Conservation (phyloP, 768 basidiomycete species). For the Leucosporidium creatinivorum region DNA sequence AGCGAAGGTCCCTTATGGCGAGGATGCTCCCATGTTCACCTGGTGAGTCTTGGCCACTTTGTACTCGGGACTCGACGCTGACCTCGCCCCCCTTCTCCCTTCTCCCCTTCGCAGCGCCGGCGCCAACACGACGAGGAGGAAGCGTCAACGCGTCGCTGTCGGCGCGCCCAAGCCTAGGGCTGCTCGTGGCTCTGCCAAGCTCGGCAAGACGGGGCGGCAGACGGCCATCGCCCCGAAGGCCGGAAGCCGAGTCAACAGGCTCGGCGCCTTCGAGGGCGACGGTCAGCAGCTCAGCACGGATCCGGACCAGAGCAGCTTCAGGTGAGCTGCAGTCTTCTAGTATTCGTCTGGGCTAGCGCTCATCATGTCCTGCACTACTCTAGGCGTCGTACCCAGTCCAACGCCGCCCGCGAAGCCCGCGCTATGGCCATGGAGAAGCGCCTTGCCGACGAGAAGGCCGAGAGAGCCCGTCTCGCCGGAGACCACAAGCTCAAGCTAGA, state of each 20-base stretch:
- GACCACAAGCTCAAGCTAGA: neutral
- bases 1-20: neutral
- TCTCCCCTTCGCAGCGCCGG: slow-evolving; percentile 1
- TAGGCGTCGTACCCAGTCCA: slow-evolving; percentile 10
- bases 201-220: slow-evolving; percentile 25
- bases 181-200: slow-evolving; percentile 3
- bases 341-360: neutral
- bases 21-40: neutral
- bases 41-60: too few species aligned
- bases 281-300: slow-evolving; percentile 11
- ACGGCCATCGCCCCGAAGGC: slow-evolving; percentile 16
- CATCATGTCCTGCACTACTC: neutral
- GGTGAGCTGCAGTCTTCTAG: neutral
- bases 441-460: neutral
- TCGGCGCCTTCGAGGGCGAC: slow-evolving; percentile 16
- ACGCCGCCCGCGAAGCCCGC: slow-evolving; percentile 8
- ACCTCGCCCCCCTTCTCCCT: neutral
- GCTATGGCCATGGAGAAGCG: slow-evolving; percentile 11
- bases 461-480: too few species aligned
- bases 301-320: slow-evolving; percentile 14
- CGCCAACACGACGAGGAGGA: neutral
- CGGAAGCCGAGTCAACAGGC: slow-evolving; percentile 20
- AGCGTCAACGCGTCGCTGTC: neutral
- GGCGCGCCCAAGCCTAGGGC: neutral
- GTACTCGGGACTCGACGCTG: too few species aligned